Base-by-base conservation (phyloP, 176 grass and related monocot species). In the Hyparrhenia diplandra region DNA sequence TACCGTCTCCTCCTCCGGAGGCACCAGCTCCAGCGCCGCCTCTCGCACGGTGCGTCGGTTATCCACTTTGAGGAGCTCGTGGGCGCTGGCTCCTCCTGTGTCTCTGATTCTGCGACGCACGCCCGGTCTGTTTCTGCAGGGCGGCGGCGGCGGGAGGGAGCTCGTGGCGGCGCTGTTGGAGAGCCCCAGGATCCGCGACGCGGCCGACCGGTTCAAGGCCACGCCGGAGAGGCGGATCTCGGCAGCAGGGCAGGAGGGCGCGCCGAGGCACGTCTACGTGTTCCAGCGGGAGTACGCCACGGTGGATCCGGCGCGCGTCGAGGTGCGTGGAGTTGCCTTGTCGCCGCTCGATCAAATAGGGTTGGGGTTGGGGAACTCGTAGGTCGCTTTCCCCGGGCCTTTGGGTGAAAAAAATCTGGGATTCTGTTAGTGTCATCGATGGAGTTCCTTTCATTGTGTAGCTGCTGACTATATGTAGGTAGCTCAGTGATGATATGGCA, bases 221-320 rank as follows among this genome's bases (percentile, higher is more conserved):
- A 1, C 34, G 32, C 86, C 88, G 64, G 90, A 89, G 80, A 91
- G 34, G 64, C 64, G 6, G 46, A 62, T 95, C 84, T 88, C 92
- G 62, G 63, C 66, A 23, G 63, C 66, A 23, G 83, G 68, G 10
- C 67, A 74, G 68, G 82, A 70, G 75, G 84, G 17, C 13, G 63
- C 63, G 20, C 65, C 64, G 18, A 85, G 79, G 67, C 88, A 89
- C 71, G 88, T 99, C 1, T 99, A 95, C 81, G 85, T 99, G 24
- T 93, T 95, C 84, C 90, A 99, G 90, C 76, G 88, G 82, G 92
- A 99, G 82, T 95, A 82, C 69, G 31, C 31, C 31, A 32, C 31
- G 12, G 92, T 95, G 16, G 88, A 98, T 85, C 92, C 90, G 18
- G 67, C 84, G 65, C 67, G 82, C 78, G 87, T 95, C 82, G 71